phyloP scores from a whole-genome alignment of 495 filamentous ascomycete genomes.

The Extremus antarcticus region DNA sequence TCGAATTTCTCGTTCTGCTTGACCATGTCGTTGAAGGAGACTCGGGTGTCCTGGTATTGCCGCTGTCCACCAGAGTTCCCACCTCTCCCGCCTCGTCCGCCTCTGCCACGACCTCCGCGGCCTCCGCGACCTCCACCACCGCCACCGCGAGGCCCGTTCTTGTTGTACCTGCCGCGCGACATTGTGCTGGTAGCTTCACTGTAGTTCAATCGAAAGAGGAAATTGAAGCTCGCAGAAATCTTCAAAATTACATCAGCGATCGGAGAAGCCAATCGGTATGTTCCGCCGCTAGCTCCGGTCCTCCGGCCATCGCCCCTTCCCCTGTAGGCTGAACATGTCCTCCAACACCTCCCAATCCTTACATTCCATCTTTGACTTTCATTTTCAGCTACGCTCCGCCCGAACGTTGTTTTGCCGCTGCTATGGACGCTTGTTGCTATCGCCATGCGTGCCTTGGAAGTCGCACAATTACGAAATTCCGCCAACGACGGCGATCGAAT shows the following conservation, averaged over 20 bases:
- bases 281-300: neutral
- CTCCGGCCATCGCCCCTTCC: too few relatives aligned
- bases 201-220: neutral
- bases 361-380: too few relatives aligned
- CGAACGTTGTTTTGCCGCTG: too few relatives aligned
- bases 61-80: slow-evolving; percentile 10
- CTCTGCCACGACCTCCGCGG: slow-evolving; percentile 8
- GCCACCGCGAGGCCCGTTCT: slow-evolving; percentile 1
- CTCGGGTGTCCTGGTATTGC: slow-evolving; percentile 12
- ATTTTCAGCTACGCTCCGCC: too few relatives aligned
- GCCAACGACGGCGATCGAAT: too few relatives aligned
- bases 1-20: slow-evolving; percentile 71
- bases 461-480: too few relatives aligned
- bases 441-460: too few relatives aligned
- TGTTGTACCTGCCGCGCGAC: slow-evolving; percentile 10
- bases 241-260: neutral
- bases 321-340: too few relatives aligned
- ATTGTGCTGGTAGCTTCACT: slow-evolving; percentile 3
- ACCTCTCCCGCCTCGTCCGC: slow-evolving; percentile 11
- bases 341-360: too few relatives aligned
- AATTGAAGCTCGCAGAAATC: neutral
- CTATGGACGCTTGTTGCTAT: too few relatives aligned
- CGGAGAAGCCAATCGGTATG: neutral
- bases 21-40: slow-evolving; percentile 22
- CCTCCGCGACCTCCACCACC: slow-evolving; percentile 8